Evolutionary conservation across 148 eudicot species (phyloP).

Genomic region (Rhododendron kiyosumense): DNA sequence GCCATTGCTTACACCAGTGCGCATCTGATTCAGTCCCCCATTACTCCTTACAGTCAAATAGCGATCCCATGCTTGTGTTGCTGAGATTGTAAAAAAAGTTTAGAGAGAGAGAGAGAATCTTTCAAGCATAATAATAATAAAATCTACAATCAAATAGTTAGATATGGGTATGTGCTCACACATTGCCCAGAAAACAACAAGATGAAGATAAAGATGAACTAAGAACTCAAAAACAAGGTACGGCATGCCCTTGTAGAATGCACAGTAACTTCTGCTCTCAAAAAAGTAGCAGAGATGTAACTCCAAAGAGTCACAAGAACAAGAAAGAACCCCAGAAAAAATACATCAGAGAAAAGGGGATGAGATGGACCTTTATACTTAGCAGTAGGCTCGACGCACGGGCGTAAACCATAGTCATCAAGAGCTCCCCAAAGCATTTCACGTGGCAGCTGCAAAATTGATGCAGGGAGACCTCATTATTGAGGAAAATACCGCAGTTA

Average conservation of each 20-base stretch:
- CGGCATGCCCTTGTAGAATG: background rate
- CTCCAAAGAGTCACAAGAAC: background rate
- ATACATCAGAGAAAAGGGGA: background rate
- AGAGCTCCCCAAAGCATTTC: constrained; percentile 47
- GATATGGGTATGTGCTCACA: background rate
- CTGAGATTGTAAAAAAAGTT: constrained; percentile 29
- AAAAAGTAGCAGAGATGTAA: background rate
- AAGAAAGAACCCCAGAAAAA: background rate
- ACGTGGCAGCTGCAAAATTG: constrained; percentile 34
- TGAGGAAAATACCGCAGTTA: background rate
- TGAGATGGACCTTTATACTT: constrained; percentile 54
- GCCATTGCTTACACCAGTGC: constrained; percentile 70
- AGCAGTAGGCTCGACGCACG: constrained; percentile 61
- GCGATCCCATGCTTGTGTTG: constrained; percentile 41
- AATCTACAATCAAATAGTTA: background rate
- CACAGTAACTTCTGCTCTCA: background rate
- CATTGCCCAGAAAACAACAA: background rate
- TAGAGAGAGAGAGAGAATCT: background rate
- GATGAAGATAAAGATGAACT: background rate
- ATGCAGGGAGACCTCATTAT: background rate
- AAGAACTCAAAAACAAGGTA: background rate
- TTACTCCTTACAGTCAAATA: constrained; percentile 83
- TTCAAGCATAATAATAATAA: background rate
- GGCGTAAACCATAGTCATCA: constrained; percentile 40
- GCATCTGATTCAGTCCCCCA: constrained; percentile 96